Evolutionary conservation across 257 asterid genomes (phyloP).

Genomic region (Petrea volubilis): DNA sequence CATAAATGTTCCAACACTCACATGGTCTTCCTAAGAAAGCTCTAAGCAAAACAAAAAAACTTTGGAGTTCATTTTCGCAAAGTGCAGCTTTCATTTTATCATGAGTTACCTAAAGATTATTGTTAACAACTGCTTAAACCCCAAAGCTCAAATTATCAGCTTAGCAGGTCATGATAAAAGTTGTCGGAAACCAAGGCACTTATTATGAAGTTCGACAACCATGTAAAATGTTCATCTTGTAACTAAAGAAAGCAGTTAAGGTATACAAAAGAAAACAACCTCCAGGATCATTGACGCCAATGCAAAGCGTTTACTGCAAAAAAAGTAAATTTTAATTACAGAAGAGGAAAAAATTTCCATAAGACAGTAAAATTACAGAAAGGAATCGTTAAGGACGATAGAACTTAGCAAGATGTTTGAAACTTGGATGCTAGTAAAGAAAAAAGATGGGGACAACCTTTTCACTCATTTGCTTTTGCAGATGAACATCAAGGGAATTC

Average conservation of each 20-base stretch:
- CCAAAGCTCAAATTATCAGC: slow-evolving; percentile 7
- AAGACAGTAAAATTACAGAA: neutral
- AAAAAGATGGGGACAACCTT: neutral
- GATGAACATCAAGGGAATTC: slow-evolving; percentile 7
- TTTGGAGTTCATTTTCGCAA: slow-evolving; percentile 5
- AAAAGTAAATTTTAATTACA: slow-evolving; percentile 16
- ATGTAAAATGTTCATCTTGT: slow-evolving; percentile 7
- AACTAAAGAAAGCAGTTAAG: neutral
- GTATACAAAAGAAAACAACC: slow-evolving; percentile 34
- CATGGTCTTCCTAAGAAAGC: neutral
- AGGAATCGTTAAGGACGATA: neutral
- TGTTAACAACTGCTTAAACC: neutral
- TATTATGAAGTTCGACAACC: neutral
- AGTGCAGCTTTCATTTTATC: neutral
- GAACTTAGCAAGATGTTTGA: neutral
- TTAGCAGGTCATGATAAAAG: slow-evolving; percentile 12
- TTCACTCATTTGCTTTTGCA: neutral
- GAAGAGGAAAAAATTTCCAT: slow-evolving; percentile 1
- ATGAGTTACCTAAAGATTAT: slow-evolving; percentile 17
- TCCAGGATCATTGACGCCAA: slow-evolving; percentile 23
- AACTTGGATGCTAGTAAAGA: neutral
- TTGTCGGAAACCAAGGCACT: neutral
- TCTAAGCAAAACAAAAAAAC: neutral
- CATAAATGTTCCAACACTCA: neutral
- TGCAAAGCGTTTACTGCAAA: slow-evolving; percentile 45